Percentiles rank a stretch among this genome's conserved stretches.
Evolutionary conservation across 164 flowering plant genomes (phyloP).

Genomic region (Paratinospora sagittata): DNA sequence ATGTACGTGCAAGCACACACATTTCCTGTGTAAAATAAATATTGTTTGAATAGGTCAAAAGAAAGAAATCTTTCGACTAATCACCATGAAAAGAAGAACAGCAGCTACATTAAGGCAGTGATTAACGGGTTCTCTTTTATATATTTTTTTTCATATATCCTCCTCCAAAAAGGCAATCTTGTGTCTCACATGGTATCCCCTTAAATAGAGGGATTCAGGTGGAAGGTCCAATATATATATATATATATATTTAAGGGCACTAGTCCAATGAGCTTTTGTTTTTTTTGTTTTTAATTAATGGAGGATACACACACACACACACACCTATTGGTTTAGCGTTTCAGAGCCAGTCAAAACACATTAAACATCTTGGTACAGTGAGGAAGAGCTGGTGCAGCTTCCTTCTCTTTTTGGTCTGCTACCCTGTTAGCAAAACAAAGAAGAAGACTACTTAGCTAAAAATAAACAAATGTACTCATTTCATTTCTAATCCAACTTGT

Average conservation of each 20-base stretch:
- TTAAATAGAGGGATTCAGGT: not conserved
- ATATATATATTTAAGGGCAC: not conserved
- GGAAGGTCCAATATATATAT: not conserved
- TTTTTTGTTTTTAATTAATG: not conserved
- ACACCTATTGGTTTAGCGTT: not conserved
- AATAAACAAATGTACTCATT: not conserved
- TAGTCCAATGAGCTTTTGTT: not conserved
- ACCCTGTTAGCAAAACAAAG: conserved; percentile 1
- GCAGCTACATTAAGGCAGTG: not conserved
- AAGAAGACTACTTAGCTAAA: not conserved
- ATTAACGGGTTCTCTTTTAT: not conserved
- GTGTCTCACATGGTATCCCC: not conserved
- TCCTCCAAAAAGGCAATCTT: not conserved
- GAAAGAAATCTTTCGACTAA: not conserved
- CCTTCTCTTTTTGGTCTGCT: not conserved
- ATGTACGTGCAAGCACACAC: not conserved
- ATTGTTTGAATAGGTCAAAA: not conserved
- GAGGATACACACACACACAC: not conserved
- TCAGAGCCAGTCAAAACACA: not conserved
- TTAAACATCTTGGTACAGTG: not conserved
- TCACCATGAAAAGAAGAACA: not conserved
- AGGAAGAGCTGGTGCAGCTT: not conserved
- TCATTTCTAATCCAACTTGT: not conserved
- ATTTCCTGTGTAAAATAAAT: not conserved
- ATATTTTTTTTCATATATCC: not conserved